These are phyloP conservation scores for Naganishia albida DNA, from an alignment of 1,284 basidiomycete genomes.

Conservation along the genomic window DNA sequence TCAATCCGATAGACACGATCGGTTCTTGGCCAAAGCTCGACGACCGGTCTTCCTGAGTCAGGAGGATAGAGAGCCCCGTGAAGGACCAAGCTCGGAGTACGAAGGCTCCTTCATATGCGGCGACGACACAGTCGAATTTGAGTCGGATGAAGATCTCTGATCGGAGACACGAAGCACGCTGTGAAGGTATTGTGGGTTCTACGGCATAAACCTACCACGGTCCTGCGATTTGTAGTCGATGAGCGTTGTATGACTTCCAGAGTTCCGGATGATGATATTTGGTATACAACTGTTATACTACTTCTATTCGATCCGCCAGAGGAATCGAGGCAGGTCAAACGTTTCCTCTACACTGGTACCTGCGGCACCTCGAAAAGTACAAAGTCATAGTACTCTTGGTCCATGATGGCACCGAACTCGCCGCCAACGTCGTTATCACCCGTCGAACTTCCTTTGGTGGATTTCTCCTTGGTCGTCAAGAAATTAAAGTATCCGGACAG, in stretches of 20 bases:
- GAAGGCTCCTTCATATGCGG: constrained; percentile 33
- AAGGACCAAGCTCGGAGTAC: constrained; percentile 34
- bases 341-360: constrained; percentile 38
- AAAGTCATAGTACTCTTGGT: constrained; percentile 92
- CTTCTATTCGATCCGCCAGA: neutral
- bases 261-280: constrained; percentile 1
- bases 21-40: constrained; percentile 48
- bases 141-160: constrained; percentile 23
- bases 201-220: neutral
- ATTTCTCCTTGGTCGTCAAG: constrained; percentile 58
- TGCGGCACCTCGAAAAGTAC: constrained; percentile 69
- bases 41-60: constrained; percentile 47
- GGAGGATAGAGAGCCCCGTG: constrained; percentile 39
- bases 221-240: constrained; percentile 15
- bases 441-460: constrained; percentile 46
- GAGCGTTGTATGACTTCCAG: constrained; percentile 4
- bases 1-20: constrained; percentile 34
- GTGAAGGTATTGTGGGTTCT: neutral
- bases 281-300: constrained; percentile 18
- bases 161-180: neutral
- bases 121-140: constrained; percentile 32
- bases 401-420: constrained; percentile 86
- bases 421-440: constrained; percentile 63
- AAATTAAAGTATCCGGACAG: constrained; percentile 79
- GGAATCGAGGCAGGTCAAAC: neutral